Percentiles rank a stretch among this genome's conserved stretches.
Conservation (phyloP, 2,329 filamentous ascomycete genomes). For the Pseudogymnoascus sp. region DNA sequence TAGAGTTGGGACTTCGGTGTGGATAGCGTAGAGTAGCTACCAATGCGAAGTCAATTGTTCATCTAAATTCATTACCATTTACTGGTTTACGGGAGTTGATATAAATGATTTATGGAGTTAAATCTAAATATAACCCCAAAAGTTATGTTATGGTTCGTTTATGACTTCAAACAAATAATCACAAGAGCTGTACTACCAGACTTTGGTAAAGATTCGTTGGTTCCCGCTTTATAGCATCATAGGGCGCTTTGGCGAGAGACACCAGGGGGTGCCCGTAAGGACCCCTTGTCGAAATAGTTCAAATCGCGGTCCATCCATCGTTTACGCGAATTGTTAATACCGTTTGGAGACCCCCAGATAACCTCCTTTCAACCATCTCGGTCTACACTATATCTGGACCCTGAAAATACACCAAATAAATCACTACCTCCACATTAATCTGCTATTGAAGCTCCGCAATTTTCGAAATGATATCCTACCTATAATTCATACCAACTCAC, state of each 20-base stretch:
- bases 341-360: constrained; percentile 1
- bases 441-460: neutral
- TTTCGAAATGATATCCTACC: neutral
- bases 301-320: constrained; percentile 10
- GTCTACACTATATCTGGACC: neutral
- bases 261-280: neutral
- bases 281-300: constrained; percentile 11
- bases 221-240: constrained; percentile 10
- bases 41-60: neutral
- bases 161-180: neutral
- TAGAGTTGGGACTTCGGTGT: constrained; percentile 7
- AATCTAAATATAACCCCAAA: neutral
- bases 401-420: constrained; percentile 3
- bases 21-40: constrained; percentile 1
- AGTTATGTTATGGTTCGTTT: neutral
- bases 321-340: constrained; percentile 11
- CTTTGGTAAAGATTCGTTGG: constrained; percentile 2
- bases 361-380: constrained; percentile 7
- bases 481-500: constrained; percentile 15
- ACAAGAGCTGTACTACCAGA: neutral
- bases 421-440: neutral
- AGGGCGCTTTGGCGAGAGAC: constrained; percentile 3
- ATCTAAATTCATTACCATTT: neutral
- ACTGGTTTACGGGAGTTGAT: neutral
- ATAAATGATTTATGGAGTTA: neutral